Evolutionary conservation across 306 rosid species (phyloP).

Genomic region (Boehmeria nivea): DNA sequence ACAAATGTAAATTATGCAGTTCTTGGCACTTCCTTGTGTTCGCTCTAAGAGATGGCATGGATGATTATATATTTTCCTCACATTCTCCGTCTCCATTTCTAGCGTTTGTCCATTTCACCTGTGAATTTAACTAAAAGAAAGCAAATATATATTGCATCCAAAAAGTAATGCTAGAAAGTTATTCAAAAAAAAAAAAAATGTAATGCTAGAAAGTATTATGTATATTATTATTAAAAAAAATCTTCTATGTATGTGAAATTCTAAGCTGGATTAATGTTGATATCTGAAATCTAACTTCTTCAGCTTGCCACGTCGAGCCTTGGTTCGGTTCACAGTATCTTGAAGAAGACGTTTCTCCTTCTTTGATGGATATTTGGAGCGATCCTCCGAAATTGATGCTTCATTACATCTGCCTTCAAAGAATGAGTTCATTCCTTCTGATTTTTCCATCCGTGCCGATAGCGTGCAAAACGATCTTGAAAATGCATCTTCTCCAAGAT

Average conservation of each 20-base stretch:
- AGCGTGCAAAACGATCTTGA: constrained; percentile 26
- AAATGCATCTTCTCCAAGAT: constrained; percentile 49
- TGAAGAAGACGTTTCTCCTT: constrained; percentile 66
- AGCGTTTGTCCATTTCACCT: no score
- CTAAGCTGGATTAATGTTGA: constrained; percentile 17
- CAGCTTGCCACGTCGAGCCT: constrained; percentile 72
- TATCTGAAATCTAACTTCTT: constrained; percentile 14
- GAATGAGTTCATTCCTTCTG: constrained; percentile 88
- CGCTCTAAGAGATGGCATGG: no score
- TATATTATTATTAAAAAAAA: no score
- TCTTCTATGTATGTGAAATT: constrained; percentile 11
- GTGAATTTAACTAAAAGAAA: no score
- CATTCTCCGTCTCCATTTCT: no score
- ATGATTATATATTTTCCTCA: no score
- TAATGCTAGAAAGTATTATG: constrained; percentile 11
- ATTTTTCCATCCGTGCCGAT: constrained; percentile 66
- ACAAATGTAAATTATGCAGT: no score
- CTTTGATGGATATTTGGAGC: constrained; percentile 72
- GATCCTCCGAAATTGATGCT: constrained; percentile 67
- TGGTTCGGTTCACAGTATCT: constrained; percentile 84
- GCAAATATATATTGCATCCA: no score
- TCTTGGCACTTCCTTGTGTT: constrained; percentile 3
- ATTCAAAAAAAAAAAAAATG: constrained; percentile 12
- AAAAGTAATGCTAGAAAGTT: no score
- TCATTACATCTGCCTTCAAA: constrained; percentile 78